Percentiles rank a stretch among this genome's conserved stretches.
Evolutionary conservation across 495 filamentous ascomycete species (phyloP).

Genomic region (Hapsidospora chrysogenum): DNA sequence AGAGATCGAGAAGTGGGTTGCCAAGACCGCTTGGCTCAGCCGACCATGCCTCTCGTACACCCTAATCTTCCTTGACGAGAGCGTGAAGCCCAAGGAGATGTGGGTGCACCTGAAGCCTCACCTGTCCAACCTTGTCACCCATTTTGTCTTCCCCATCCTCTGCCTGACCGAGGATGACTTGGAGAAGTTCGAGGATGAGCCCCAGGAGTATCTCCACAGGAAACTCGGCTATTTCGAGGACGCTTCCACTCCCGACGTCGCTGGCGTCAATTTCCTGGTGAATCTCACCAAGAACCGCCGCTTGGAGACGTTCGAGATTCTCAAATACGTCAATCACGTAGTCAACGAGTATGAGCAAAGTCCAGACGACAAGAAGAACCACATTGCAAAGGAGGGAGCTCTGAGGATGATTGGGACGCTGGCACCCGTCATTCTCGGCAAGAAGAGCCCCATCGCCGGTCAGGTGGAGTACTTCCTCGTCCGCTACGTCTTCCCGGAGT

Average conservation of each 20-base stretch:
- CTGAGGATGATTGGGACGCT: constrained; percentile 94
- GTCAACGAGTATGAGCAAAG: constrained; percentile 76
- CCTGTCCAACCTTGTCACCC: constrained; percentile 75
- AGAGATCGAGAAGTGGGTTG: constrained; percentile 93
- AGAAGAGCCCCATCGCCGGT: constrained; percentile 93
- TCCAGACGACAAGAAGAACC: constrained; percentile 72
- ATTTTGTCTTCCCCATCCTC: constrained; percentile 87
- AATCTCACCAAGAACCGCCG: constrained; percentile 85
- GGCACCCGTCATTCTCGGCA: constrained; percentile 82
- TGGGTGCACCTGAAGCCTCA: constrained; percentile 90
- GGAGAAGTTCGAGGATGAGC: constrained; percentile 84
- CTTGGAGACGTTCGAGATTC: constrained; percentile 87
- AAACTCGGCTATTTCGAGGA: constrained; percentile 98
- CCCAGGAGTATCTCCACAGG: constrained; percentile 88
- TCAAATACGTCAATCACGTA: constrained; percentile 83
- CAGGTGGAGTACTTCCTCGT: constrained; percentile 99
- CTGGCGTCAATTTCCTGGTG: constrained; percentile 90
- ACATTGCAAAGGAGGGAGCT: constrained; percentile 91
- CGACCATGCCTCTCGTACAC: constrained; percentile 84
- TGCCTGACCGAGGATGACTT: constrained; percentile 88
- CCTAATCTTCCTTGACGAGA: constrained; percentile 86
- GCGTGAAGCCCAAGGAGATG: constrained; percentile 91
- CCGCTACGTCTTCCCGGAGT: constrained; percentile 95
- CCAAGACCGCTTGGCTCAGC: constrained; percentile 88
- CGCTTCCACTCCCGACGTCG: constrained; percentile 86